Evolutionary conservation across 2,329 filamentous ascomycete species (phyloP), one percentile per base, ranked within the genome.

Genomic region (Phaeoacremonium minimum): DNA sequence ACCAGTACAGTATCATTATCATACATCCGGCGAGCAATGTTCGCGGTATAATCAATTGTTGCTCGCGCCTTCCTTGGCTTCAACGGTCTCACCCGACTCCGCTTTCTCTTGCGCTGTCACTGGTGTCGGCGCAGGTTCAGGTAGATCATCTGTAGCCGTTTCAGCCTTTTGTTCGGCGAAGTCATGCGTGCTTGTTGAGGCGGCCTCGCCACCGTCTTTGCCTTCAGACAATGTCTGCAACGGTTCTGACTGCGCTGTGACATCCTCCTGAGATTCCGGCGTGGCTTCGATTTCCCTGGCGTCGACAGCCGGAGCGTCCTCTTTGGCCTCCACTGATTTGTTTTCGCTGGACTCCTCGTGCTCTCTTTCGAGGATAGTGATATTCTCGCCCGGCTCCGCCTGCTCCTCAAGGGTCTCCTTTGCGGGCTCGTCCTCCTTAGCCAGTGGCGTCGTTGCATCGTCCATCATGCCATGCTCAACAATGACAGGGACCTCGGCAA

Each of bases 401-500:
- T 37, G 28, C 29, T 34, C 30, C n/a, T 34, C 32, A 15, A n/a
- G 28, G 14, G 35, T 30, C 14, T 33, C 17, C 16, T 40, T 40
- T 20, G 35, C 14, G 15, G 46, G 36, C 15, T 42, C 38, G 4
- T 55, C 59, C 43, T 57, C 53, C 36, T 63, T 28, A 15, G 17
- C 30, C 22, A 22, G 26, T 22, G 28, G 17, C 11, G 36, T 26
- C 31, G 18, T 29, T 16, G 30, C 30, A 22, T 36, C 41, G 15
- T 41, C 38, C 26, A 41, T 36, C 36, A 44, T 39, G 36, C 45
- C 42, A 20, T 60, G 55, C 39, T 66, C 62, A 6, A 68, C 64
- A 36, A 66, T 62, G n/a, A 67, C 61, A 7, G 60, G 50, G n/a
- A 56, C 53, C 19, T 46, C 52, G 26, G 51, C 43, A 8, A 55